A percentile compares a stretch with the other conserved stretches of the same genome.
phyloP scores from a whole-genome alignment of 169 alveolate genomes.

The Cardiosporidium cionae region DNA sequence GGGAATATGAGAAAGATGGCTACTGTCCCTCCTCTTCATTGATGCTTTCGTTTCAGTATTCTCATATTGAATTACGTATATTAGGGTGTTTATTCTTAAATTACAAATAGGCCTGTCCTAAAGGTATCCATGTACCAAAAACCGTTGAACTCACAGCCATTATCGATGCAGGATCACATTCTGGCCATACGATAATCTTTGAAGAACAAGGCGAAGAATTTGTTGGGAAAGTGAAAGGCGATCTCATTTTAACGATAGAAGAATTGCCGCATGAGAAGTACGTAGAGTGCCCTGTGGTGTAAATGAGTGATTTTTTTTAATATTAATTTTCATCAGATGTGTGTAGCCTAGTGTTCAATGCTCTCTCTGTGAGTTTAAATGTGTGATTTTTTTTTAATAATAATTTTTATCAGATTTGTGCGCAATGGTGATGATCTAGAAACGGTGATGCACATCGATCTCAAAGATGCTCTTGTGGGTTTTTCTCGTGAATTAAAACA shows the following conservation, averaged over 20 bases:
- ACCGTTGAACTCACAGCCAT: conserved; percentile 32
- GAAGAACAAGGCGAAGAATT: conserved; percentile 49
- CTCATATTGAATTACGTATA: too few species aligned
- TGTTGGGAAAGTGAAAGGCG: conserved; percentile 45
- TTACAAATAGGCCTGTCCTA: conserved; percentile 49
- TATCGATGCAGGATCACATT: conserved; percentile 43
- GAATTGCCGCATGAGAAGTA: conserved; percentile 38
- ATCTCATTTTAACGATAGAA: conserved; percentile 26
- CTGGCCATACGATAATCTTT: conserved; percentile 40
- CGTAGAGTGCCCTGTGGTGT: too few species aligned
- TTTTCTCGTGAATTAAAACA: conserved; percentile 27
- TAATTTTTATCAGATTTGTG: conserved; percentile 8
- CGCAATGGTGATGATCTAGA: conserved; percentile 44
- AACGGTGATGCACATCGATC: conserved; percentile 27
- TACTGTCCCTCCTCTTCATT: too few species aligned
- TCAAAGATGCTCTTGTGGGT: conserved; percentile 47
- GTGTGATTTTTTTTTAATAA: too few species aligned
- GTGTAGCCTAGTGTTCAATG: too few species aligned
- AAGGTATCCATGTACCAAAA: conserved; percentile 41
- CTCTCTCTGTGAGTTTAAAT: too few species aligned
- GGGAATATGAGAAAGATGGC: too few species aligned
- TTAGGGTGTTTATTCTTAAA: too few species aligned
- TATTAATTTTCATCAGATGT: too few species aligned
- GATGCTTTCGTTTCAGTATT: too few species aligned
- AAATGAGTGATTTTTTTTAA: too few species aligned